phyloP scores from a whole-genome alignment of 768 basidiomycete species.

The Tylopilus felleus region DNA sequence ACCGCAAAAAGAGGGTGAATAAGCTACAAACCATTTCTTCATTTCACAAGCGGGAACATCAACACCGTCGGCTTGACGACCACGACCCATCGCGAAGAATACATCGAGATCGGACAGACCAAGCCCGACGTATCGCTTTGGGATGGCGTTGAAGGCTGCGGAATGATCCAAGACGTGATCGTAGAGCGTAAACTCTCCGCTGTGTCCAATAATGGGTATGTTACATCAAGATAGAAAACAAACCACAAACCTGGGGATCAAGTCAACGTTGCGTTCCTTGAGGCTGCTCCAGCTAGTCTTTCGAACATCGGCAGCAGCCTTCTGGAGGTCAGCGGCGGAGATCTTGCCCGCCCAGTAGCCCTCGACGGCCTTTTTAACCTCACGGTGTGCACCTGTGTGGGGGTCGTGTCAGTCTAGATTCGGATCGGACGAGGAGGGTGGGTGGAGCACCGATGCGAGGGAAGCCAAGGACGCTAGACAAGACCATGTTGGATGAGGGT shows the following conservation, averaged over 20 bases:
- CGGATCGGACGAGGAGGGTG: neutral
- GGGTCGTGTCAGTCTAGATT: constrained; percentile 1
- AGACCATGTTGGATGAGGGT: constrained; percentile 52
- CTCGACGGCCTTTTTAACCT: constrained; percentile 97
- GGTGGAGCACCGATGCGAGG: constrained; percentile 66
- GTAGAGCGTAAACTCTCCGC: constrained; percentile 98
- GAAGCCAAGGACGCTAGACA: constrained; percentile 86
- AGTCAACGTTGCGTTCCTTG: constrained; percentile 83
- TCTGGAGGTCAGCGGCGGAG: constrained; percentile 82
- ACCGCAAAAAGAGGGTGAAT: neutral
- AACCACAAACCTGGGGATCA: constrained; percentile 76
- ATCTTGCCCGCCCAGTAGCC: constrained; percentile 96
- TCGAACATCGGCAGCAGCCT: constrained; percentile 82
- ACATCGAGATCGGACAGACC: constrained; percentile 87
- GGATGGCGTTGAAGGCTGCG: constrained; percentile 93
- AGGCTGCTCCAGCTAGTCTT: constrained; percentile 85
- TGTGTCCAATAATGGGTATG: constrained; percentile 36
- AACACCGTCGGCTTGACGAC: constrained; percentile 89
- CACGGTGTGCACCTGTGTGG: constrained; percentile 77
- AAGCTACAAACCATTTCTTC: constrained; percentile 89
- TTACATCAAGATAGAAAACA: constrained; percentile 4
- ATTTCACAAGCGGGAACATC: constrained; percentile 98
- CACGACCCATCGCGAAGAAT: constrained; percentile 99
- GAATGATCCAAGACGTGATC: constrained; percentile 99
- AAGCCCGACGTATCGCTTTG: constrained; percentile 86